phyloP scores from a whole-genome alignment of 73 alveolate species.

The Paramecium sonneborni region DNA sequence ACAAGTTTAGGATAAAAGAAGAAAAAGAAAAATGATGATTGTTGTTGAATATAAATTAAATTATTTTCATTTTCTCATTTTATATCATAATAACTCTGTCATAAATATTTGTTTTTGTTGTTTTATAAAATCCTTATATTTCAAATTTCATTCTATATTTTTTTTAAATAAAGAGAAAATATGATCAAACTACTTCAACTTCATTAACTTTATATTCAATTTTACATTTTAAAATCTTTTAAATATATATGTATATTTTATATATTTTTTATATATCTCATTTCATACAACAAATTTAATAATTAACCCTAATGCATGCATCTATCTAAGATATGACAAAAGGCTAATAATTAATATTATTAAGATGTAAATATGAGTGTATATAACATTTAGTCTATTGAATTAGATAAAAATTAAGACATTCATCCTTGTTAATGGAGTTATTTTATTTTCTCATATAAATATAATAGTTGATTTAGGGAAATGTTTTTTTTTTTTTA shows the following conservation, averaged over 20 bases:
- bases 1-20: slow-evolving; percentile 3
- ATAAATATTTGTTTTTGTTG: slow-evolving; percentile 46
- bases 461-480: background rate
- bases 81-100: slow-evolving; percentile 54
- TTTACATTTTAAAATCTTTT: slow-evolving; percentile 65
- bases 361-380: background rate
- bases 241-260: too few relatives aligned
- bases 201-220: slow-evolving; percentile 75
- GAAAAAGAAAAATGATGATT: background rate
- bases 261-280: too few relatives aligned
- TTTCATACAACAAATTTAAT: too few relatives aligned
- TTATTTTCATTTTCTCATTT: background rate
- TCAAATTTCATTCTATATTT: slow-evolving; percentile 59
- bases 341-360: too few relatives aligned
- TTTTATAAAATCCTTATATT: slow-evolving; percentile 70
- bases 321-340: too few relatives aligned
- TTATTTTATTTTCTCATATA: background rate
- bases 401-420: background rate
- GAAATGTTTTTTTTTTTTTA: too few relatives aligned
- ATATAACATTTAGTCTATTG: background rate
- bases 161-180: slow-evolving; percentile 66
- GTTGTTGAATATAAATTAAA: slow-evolving; percentile 1
- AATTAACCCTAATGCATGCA: too few relatives aligned
- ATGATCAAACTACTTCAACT: slow-evolving; percentile 71
- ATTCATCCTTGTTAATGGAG: background rate